Evolutionary conservation across 2,329 filamentous ascomycete genomes (phyloP).

Genomic region (Chrysoporthe cubensis): DNA sequence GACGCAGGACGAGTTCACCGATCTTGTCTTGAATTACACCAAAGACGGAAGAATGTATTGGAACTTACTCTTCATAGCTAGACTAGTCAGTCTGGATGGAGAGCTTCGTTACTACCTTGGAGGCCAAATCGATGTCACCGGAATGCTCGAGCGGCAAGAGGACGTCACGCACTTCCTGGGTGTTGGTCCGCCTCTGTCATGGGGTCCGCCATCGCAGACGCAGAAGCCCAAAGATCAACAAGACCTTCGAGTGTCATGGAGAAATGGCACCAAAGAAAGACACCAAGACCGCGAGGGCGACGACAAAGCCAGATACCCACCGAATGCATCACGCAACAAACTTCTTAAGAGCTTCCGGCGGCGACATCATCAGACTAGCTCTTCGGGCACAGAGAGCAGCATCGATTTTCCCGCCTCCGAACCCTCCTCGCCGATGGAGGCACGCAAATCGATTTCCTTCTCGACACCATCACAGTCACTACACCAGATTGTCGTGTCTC

Average conservation of each 20-base stretch:
- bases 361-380: conserved; percentile 1
- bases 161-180: conserved; percentile 11
- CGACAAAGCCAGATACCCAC: conserved; percentile 16
- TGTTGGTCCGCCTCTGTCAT: neutral
- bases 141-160: conserved; percentile 18
- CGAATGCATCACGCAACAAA: conserved; percentile 19
- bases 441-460: neutral
- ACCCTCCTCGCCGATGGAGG: conserved; percentile 15
- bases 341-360: conserved; percentile 20
- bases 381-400: conserved; percentile 7
- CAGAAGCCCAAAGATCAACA: neutral
- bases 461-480: neutral
- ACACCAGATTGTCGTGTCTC: conserved; percentile 16
- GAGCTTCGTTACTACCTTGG: conserved; percentile 17
- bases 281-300: conserved; percentile 1
- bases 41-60: conserved; percentile 19
- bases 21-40: conserved; percentile 20
- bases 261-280: neutral
- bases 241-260: conserved; percentile 9
- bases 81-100: conserved; percentile 8
- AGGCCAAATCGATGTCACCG: conserved; percentile 23
- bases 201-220: neutral
- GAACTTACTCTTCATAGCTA: conserved; percentile 22
- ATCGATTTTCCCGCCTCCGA: conserved; percentile 8
- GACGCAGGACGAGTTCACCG: conserved; percentile 16